These are phyloP conservation scores for Nakaseomyces glabratus DNA, from an alignment of 1,139 yeast genomes.

Conservation along the genomic window DNA sequence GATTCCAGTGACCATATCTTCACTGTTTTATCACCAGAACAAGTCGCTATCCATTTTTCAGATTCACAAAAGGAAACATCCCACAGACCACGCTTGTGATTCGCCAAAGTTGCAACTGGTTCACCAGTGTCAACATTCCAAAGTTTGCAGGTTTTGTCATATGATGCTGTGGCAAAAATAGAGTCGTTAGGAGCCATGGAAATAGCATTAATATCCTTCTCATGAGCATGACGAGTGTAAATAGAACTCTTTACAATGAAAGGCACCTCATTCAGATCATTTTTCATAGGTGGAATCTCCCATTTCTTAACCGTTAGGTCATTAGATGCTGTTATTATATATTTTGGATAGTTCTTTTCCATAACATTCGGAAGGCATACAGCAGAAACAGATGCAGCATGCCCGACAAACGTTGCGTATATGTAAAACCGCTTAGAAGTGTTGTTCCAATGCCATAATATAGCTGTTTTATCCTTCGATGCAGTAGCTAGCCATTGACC, in stretches of 20 bases:
- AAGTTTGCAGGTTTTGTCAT: constrained; percentile 81
- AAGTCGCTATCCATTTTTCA: constrained; percentile 68
- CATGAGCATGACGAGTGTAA: constrained; percentile 93
- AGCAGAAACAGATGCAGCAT: constrained; percentile 79
- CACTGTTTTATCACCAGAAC: constrained; percentile 84
- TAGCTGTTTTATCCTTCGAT: constrained; percentile 81
- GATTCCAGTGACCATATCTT: constrained; percentile 82
- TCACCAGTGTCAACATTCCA: constrained; percentile 85
- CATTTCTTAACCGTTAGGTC: constrained; percentile 90
- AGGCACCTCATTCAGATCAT: constrained; percentile 19
- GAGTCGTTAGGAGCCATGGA: constrained; percentile 87
- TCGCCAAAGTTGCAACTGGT: constrained; percentile 70
- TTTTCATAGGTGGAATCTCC: constrained; percentile 49
- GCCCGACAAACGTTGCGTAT: constrained; percentile 68
- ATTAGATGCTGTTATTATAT: constrained; percentile 74
- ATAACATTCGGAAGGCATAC: constrained; percentile 62
- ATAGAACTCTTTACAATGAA: constrained; percentile 45
- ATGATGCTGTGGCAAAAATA: constrained; percentile 88
- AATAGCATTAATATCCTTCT: constrained; percentile 83
- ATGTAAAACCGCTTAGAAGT: constrained; percentile 37
- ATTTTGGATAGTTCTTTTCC: constrained; percentile 48
- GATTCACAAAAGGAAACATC: constrained; percentile 73
- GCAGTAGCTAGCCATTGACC: constrained; percentile 90
- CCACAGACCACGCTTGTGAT: constrained; percentile 94
- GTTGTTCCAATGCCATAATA: constrained; percentile 63